Evolutionary conservation across 2,329 filamentous ascomycete genomes (phyloP).

Genomic region (Ophiosphaerella herpotricha): DNA sequence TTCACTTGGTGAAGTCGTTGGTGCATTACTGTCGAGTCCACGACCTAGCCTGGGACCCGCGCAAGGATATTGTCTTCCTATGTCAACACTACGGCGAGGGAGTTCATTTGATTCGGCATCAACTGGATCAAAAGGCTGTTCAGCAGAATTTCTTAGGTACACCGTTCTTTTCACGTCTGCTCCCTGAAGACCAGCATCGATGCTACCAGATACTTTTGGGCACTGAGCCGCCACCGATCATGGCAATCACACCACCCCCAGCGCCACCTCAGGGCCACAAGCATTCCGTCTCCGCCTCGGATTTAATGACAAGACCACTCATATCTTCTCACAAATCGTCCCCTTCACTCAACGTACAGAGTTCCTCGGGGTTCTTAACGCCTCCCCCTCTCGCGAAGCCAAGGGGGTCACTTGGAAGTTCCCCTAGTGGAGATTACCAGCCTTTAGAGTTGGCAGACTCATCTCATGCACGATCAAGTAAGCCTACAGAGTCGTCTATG

Average conservation of each 20-base stretch:
- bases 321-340: constrained; percentile 16
- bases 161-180: constrained; percentile 27
- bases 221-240: constrained; percentile 28
- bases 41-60: constrained; percentile 36
- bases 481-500: neutral
- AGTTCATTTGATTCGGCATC: constrained; percentile 25
- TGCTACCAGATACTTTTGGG: constrained; percentile 33
- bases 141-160: constrained; percentile 37
- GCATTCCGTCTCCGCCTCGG: constrained; percentile 11
- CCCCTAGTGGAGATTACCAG: neutral
- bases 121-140: constrained; percentile 26
- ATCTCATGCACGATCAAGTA: neutral
- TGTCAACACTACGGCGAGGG: constrained; percentile 32
- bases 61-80: constrained; percentile 34
- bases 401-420: constrained; percentile 1
- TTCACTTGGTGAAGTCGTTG: constrained; percentile 33
- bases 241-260: constrained; percentile 27
- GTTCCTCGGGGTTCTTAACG: constrained; percentile 8
- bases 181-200: constrained; percentile 26
- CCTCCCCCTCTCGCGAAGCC: constrained; percentile 16
- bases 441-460: neutral
- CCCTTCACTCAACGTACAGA: constrained; percentile 16
- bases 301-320: constrained; percentile 6
- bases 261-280: constrained; percentile 5
- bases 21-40: constrained; percentile 30